Evolutionary conservation across 2,329 filamentous ascomycete species (phyloP), one percentile per base, ranked within the genome.

Genomic region (Phialocephala subalpina): DNA sequence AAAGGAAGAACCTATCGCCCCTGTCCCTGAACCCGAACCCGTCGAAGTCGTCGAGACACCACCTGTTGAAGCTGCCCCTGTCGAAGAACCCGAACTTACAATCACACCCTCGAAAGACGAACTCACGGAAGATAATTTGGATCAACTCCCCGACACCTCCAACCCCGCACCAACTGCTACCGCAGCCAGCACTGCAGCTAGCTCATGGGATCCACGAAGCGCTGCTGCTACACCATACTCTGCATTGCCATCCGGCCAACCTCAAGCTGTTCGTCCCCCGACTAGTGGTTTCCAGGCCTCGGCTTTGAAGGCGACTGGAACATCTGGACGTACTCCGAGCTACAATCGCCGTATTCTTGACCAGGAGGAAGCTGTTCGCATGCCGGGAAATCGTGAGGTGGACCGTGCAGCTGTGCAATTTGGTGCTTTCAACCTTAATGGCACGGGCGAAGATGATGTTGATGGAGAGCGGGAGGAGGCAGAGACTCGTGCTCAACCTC

Each of bases 361-460:
- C 74, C 96, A 99, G 78, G 94, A 97, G 79, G 96, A 99, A 82
- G 93, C 96, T 66, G 96, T 99, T 47, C 94, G 97, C 70, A 97
- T 99, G 95, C 96, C 96, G 55, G 94, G 93, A 67, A 97, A 97
- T 82, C 94, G 96, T 72, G 94, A 96, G 61, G 92, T 99, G 33
- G 95, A 98, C 78, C 90, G 94, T 74, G 89, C 95, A 71, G 92
- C 94, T 58, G 94, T 99, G 58, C 95, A 98, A 77, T 99, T 99
- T 78, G 96, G 96, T 69, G 97, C 94, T 78, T 93, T 99, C 84
- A 97, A 91, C 76, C 80, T 99, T 75, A 94, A 92, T 76, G 94
- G 90, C 61, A 87, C 87, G 67, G 76, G 80, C 66, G 92, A 94
- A 58, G 92, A 94, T 62, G 94, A 97, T 75, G 92, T 97, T 69